Evolutionary conservation across 1,284 basidiomycete species (phyloP), one percentile per base, ranked within the genome.

Genomic region (Boletus smithii): DNA sequence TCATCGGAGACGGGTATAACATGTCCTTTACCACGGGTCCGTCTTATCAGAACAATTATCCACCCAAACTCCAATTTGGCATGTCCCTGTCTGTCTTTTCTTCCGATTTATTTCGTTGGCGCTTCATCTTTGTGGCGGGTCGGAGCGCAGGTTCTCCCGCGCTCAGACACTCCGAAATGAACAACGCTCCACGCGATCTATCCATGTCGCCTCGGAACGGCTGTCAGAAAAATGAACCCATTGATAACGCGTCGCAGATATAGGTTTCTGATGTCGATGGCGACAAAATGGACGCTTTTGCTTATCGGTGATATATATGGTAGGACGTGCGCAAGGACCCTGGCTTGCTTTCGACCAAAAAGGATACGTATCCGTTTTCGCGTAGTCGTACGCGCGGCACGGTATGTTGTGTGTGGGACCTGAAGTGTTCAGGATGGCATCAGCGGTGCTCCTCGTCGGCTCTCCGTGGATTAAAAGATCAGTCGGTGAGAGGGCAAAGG

Each of bases 81-180:
- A 26, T 35, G 39, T 31, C 34, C 18, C 20, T 37, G 27, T 39
- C 32, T 29, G 31, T 18, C 33, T 45, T 44, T 43, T 46, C 16
- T 37, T 35, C 37, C 40, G 52, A 31, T 30, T 37, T 32, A 18
- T 34, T n/a, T 43, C 42, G 44, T 39, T 29, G 26, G 35, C 46
- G 36, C 34, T 32, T 27, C 27, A n/a, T n/a, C 42, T 37, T 48
- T 18, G 48, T 48, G 47, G 39, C 33, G 47, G 32, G 39, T 49
- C n/a, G 35, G n/a, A 42, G 13, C n/a, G n/a, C n/a, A n/a, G n/a
- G 22, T 41, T 33, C 31, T 40, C 11, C n/a, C 37, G 39, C 39
- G 27, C 20, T 29, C 41, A 24, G 26, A 31, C 46, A 32, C 35
- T 46, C 50, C 48, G 50, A 60, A 53, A 57, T 58, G 59, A 58